Evolutionary conservation across 768 basidiomycete genomes (phyloP).

Genomic region (Russula compacta): DNA sequence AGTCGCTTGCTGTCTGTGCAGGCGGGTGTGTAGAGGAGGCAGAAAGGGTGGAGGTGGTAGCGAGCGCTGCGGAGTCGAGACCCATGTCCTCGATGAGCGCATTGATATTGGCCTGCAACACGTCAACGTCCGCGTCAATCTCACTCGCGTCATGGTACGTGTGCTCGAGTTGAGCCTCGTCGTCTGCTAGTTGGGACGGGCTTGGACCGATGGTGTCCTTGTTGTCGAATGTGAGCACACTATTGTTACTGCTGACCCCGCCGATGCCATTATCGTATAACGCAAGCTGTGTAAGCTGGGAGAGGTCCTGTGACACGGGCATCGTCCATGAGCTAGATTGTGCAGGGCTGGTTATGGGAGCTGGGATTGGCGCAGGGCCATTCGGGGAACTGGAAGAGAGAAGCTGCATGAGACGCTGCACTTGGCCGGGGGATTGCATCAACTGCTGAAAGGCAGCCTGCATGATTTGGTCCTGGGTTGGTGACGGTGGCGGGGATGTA

Average conservation of each 20-base stretch:
- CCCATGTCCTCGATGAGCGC: conserved; percentile 65
- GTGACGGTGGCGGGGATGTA: neutral
- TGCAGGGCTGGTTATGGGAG: conserved; percentile 1
- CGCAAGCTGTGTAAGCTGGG: conserved; percentile 22
- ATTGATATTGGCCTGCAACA: conserved; percentile 58
- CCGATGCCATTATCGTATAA: conserved; percentile 18
- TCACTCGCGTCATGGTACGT: conserved; percentile 53
- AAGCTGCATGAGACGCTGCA: conserved; percentile 25
- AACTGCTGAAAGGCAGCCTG: conserved; percentile 22
- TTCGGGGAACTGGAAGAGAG: conserved; percentile 13
- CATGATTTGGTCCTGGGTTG: conserved; percentile 16
- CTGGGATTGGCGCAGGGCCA: neutral
- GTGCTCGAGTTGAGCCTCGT: conserved; percentile 39
- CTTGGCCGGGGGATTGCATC: conserved; percentile 22
- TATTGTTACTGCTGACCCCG: neutral
- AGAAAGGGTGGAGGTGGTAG: neutral
- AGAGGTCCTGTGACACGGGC: conserved; percentile 17
- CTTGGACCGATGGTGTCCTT: conserved; percentile 22
- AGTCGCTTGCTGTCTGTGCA: conserved; percentile 6
- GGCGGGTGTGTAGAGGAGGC: conserved; percentile 21
- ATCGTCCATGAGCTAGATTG: conserved; percentile 12
- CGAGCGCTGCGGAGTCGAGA: conserved; percentile 40
- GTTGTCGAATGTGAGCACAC: conserved; percentile 25
- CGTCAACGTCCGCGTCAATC: conserved; percentile 65
- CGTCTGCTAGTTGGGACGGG: conserved; percentile 29